Evolutionary conservation across 768 basidiomycete genomes (phyloP).

Genomic region (Pholiota molesta): DNA sequence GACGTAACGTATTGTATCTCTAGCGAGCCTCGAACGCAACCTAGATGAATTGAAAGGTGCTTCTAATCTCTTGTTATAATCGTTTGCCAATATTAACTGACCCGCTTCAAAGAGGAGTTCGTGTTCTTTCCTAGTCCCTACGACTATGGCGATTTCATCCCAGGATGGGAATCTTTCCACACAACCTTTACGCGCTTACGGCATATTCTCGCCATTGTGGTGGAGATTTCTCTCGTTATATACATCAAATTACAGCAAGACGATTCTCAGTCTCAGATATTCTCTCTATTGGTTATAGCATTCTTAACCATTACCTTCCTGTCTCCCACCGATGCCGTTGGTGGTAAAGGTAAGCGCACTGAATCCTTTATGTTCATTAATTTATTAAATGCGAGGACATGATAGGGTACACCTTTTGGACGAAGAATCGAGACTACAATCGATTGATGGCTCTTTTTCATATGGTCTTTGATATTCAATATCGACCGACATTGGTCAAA

Average conservation of each 20-base stretch:
- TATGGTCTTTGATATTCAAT: constrained; percentile 38
- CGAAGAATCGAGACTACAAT: constrained; percentile 36
- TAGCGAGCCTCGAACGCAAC: constrained; percentile 30
- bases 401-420: constrained; percentile 39
- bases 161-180: constrained; percentile 35
- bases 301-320: constrained; percentile 34
- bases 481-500: constrained; percentile 36
- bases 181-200: constrained; percentile 26
- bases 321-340: constrained; percentile 36
- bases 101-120: constrained; percentile 2
- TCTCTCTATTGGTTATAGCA: constrained; percentile 29
- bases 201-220: constrained; percentile 25
- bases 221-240: constrained; percentile 27
- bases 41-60: constrained; percentile 22
- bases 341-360: constrained; percentile 30
- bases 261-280: constrained; percentile 14
- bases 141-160: constrained; percentile 36
- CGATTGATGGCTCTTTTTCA: constrained; percentile 40
- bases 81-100: not conserved
- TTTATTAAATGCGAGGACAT: not conserved
- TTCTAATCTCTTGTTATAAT: not conserved
- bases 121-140: constrained; percentile 20
- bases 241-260: constrained; percentile 20
- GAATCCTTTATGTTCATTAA: not conserved
- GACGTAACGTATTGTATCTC: not conserved